Evolutionary conservation across 495 filamentous ascomycete genomes (phyloP), one percentile per base, ranked within the genome.

Genomic region (Penicillium manginii): DNA sequence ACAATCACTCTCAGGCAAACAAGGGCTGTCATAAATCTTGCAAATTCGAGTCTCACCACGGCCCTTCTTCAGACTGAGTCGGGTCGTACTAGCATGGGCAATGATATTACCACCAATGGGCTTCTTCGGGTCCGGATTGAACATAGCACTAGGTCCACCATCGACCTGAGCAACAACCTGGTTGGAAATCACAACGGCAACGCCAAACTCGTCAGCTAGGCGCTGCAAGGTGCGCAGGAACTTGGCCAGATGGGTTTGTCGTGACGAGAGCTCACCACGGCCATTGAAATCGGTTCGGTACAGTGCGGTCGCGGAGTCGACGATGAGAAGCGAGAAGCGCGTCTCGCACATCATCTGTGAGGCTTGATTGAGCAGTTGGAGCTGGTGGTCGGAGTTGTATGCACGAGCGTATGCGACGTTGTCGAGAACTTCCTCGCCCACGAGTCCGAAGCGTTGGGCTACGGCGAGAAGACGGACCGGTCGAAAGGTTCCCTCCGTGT

Each of bases 291-390:
- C 94, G 2, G 94, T 98, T 48, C 94, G 86, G 72, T 98, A 98
- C 19, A 98, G 82, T 1, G 93, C 89, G 0, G 93, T 98, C 17
- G 94, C 94, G 31, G 89, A 93, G 76, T 98, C 94, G 56, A 98
- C 96, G 46, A 98, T 85, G 37, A 98, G 83, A 4, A 98, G 83
- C 17, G 93, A 96, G 78, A 98, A 98, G 4, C 94, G 88, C 2
- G 94, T 98, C 73, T 98, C 96, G 57, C 92, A 97, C 94, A 98
- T 98, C 94, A 98, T 98, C 50, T 90, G 83, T 8, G 96, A 90
- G 15, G 94, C 94, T 70, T 98, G 93, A 71, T 91, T 96, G 51
- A 98, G 84, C 5, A 98, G 82, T 71, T 96, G 90, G 18, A 98
- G 83, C 70, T 98, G 94, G 71, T 98, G 94, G 58, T 98, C 94